Conservation (phyloP, 2,329 filamentous ascomycete genomes). For the Eutypella sp. region DNA sequence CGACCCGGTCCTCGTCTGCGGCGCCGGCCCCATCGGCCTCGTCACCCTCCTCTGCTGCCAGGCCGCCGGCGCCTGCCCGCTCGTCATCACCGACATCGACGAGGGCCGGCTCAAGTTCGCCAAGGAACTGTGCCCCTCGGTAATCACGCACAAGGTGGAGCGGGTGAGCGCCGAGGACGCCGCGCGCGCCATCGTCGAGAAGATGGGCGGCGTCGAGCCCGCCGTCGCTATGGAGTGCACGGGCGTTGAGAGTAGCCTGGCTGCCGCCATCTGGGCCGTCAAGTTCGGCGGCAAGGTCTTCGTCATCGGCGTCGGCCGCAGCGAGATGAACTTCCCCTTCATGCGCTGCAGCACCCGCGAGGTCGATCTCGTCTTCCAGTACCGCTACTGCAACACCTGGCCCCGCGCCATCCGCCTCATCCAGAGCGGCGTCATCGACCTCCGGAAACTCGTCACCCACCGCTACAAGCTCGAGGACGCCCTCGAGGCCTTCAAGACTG, state of each 20-base stretch:
- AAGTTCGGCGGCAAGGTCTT: slow-evolving; percentile 98
- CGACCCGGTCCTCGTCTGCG: slow-evolving; percentile 83
- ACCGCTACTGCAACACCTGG: slow-evolving; percentile 95
- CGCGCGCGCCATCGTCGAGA: slow-evolving; percentile 61
- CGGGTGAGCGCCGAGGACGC: slow-evolving; percentile 63
- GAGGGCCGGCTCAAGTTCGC: slow-evolving; percentile 80
- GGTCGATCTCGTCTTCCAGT: slow-evolving; percentile 94
- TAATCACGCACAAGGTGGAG: slow-evolving; percentile 75
- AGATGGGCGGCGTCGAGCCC: slow-evolving; percentile 76
- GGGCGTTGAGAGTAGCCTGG: slow-evolving; percentile 85
- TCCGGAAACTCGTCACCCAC: slow-evolving; percentile 82
- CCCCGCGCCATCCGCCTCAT: slow-evolving; percentile 86
- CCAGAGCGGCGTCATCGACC: slow-evolving; percentile 75
- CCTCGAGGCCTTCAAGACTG: slow-evolving; percentile 82
- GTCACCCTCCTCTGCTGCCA: slow-evolving; percentile 79
- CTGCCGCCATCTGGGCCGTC: slow-evolving; percentile 78
- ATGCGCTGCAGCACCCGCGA: slow-evolving; percentile 89
- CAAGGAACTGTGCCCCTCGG: slow-evolving; percentile 73
- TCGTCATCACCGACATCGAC: slow-evolving; percentile 94
- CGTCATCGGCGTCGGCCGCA: slow-evolving; percentile 90
- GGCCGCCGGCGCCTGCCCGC: slow-evolving; percentile 82
- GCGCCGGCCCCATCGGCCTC: slow-evolving; percentile 89
- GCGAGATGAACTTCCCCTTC: slow-evolving; percentile 93
- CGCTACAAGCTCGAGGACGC: slow-evolving; percentile 82
- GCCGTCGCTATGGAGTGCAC: slow-evolving; percentile 86